These are phyloP conservation scores for Panus rudis DNA, from an alignment of 768 basidiomycete genomes.

Conservation along the genomic window DNA sequence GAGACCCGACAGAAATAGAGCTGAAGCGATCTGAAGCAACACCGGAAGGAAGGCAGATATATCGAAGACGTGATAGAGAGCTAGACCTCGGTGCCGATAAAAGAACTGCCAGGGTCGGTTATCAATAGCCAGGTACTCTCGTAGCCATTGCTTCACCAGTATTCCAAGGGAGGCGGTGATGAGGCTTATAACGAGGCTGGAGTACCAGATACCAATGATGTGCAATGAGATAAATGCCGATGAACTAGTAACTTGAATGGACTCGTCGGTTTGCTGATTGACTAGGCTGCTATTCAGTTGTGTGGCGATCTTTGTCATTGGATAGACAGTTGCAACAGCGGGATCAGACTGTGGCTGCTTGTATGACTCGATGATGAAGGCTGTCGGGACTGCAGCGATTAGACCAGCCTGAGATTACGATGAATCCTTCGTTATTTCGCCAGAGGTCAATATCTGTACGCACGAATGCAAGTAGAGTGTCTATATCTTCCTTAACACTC, in stretches of 20 bases:
- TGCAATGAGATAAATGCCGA: slow-evolving; percentile 4
- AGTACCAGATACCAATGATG: slow-evolving; percentile 14
- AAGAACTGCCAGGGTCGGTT: slow-evolving; percentile 5
- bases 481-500: neutral
- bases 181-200: slow-evolving; percentile 13
- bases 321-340: neutral
- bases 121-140: neutral
- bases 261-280: neutral
- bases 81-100: slow-evolving; percentile 3
- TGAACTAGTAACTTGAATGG: neutral
- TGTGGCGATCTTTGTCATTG: neutral
- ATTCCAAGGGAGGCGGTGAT: slow-evolving; percentile 14
- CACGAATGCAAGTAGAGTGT: neutral
- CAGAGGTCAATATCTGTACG: neutral
- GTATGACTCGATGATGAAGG: slow-evolving; percentile 9
- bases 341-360: neutral
- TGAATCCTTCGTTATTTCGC: neutral
- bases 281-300: too few relatives aligned
- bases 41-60: slow-evolving; percentile 4
- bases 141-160: slow-evolving; percentile 16
- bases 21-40: neutral
- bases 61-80: neutral
- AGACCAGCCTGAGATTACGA: slow-evolving; percentile 6
- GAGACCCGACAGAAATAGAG: slow-evolving; percentile 3
- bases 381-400: slow-evolving; percentile 6